Evolutionary conservation across 129 eudicot genomes (phyloP).

Genomic region (Lonicera japonica): DNA sequence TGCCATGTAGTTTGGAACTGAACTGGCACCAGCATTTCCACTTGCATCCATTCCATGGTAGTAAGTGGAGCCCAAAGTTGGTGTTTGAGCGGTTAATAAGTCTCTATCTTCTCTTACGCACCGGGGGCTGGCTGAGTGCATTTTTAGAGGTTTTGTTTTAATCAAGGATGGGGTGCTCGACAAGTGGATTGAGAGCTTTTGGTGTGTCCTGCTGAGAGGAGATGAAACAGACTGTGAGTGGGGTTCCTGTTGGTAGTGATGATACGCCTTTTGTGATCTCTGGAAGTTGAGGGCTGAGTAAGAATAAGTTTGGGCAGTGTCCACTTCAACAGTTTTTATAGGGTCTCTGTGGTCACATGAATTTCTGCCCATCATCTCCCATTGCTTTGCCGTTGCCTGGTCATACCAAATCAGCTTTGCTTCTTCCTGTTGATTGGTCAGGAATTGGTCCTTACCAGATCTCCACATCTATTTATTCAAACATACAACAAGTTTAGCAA

Average conservation of each 20-base stretch:
- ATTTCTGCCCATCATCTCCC: constrained; percentile 16
- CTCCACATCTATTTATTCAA: constrained; percentile 31
- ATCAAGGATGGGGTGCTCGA: constrained; percentile 21
- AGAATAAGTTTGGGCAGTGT: constrained; percentile 19
- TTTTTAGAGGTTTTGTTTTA: constrained; percentile 18
- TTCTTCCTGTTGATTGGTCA: constrained; percentile 14
- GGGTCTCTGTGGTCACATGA: constrained; percentile 28
- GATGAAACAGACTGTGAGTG: constrained; percentile 11
- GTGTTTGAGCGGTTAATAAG: constrained; percentile 20
- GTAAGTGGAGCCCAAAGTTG: constrained; percentile 14
- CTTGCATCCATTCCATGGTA: constrained; percentile 5
- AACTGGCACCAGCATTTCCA: constrained; percentile 11
- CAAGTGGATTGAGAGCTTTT: constrained; percentile 5
- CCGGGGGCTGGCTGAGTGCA: constrained; percentile 30
- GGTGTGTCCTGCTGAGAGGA: constrained; percentile 16
- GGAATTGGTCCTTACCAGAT: constrained; percentile 14
- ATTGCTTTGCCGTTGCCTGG: neutral
- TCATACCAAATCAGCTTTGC: constrained; percentile 3
- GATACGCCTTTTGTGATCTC: constrained; percentile 6
- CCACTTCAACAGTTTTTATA: constrained; percentile 33
- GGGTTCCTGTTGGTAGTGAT: constrained; percentile 7
- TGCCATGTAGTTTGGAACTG: constrained; percentile 55
- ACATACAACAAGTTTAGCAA: neutral
- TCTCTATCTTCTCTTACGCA: constrained; percentile 11
- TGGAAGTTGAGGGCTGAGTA: neutral